Conservation (phyloP, 2,329 filamentous ascomycete species). For the Pestalotiopsis sp. region DNA sequence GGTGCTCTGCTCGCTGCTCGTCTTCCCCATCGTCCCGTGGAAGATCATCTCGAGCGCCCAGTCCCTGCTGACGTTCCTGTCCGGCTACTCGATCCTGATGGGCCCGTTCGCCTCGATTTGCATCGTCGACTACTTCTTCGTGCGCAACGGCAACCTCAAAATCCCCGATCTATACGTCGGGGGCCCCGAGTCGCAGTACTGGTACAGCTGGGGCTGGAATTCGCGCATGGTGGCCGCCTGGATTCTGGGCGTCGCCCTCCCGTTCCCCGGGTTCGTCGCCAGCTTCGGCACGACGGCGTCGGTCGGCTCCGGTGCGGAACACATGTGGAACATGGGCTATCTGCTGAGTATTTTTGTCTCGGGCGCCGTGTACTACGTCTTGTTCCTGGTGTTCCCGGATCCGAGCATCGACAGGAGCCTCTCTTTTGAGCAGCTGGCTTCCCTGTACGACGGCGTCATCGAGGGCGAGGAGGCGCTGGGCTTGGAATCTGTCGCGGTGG, state of each 20-base stretch:
- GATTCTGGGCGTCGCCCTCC: background rate
- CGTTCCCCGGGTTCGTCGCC: background rate
- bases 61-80: constrained; percentile 43
- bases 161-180: background rate
- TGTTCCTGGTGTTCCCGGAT: background rate
- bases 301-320: background rate
- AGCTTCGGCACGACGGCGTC: background rate
- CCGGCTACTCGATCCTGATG: constrained; percentile 11
- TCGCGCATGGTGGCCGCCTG: background rate
- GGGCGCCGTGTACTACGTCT: background rate
- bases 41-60: constrained; percentile 40
- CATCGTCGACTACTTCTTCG: constrained; percentile 4
- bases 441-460: background rate
- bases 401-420: background rate
- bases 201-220: background rate
- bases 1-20: constrained; percentile 39
- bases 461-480: background rate
- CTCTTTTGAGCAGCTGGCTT: background rate
- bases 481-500: background rate
- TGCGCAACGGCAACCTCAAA: constrained; percentile 1
- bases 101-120: background rate
- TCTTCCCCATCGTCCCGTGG: constrained; percentile 41
- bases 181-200: background rate
- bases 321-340: constrained; percentile 3
- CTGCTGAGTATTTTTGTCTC: background rate